These are phyloP conservation scores for Lodderomyces theae DNA, from an alignment of 1,139 yeast genomes.

Conservation along the genomic window DNA sequence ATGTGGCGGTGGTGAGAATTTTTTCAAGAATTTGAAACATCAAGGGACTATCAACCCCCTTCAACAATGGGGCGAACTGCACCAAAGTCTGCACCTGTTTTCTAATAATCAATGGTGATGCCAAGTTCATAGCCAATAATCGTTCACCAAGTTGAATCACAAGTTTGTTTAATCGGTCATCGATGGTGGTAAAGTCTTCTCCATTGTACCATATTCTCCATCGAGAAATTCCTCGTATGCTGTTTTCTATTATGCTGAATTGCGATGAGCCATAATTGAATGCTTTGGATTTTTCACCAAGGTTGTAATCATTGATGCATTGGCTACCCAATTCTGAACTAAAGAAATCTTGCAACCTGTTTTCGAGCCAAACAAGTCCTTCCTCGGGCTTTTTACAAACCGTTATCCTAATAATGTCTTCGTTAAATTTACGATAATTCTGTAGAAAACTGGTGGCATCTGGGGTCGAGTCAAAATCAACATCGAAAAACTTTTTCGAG, in stretches of 20 bases:
- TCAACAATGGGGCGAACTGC: constrained; percentile 91
- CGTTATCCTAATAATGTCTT: constrained; percentile 85
- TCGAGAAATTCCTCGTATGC: constrained; percentile 89
- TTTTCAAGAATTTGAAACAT: constrained; percentile 85
- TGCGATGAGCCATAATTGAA: constrained; percentile 79
- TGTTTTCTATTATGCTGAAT: constrained; percentile 82
- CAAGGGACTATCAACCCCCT: constrained; percentile 59
- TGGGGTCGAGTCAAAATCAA: constrained; percentile 86
- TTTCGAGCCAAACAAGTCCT: constrained; percentile 79
- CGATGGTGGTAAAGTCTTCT: constrained; percentile 58
- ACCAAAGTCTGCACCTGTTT: constrained; percentile 91
- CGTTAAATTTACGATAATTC: constrained; percentile 80
- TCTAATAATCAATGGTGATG: constrained; percentile 78
- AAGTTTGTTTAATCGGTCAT: constrained; percentile 55
- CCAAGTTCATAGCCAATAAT: constrained; percentile 67
- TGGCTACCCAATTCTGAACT: constrained; percentile 68
- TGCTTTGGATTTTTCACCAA: constrained; percentile 66
- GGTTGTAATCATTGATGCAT: constrained; percentile 54
- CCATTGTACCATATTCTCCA: constrained; percentile 91
- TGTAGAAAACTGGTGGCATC: constrained; percentile 76
- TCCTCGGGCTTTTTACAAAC: constrained; percentile 84
- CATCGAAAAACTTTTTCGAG: constrained; percentile 63
- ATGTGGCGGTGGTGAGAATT: constrained; percentile 83
- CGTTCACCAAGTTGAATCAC: constrained; percentile 79
- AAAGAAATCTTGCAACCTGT: constrained; percentile 69